Conservation (phyloP, 148 eudicot genomes). For the Fagopyrum tataricum region DNA sequence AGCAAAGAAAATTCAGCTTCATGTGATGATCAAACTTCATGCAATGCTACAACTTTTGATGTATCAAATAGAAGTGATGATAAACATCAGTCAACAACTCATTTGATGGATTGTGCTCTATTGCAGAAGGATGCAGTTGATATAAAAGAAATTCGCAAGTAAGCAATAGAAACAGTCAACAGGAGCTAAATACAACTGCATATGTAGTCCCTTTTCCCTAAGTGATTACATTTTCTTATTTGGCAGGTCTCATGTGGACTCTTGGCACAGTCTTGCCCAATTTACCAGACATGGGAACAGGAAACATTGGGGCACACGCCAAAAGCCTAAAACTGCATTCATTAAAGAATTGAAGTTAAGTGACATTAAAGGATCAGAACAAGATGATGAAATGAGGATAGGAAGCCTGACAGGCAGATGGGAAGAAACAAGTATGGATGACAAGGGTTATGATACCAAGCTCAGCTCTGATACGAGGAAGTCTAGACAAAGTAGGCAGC, state of each 20-base stretch:
- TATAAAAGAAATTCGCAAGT: slow-evolving; percentile 54
- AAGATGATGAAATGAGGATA: slow-evolving; percentile 44
- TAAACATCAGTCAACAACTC: slow-evolving; percentile 34
- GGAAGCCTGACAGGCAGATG: slow-evolving; percentile 50
- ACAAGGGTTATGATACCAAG: slow-evolving; percentile 23
- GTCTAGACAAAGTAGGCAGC: slow-evolving; percentile 38
- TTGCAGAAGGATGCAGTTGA: slow-evolving; percentile 31
- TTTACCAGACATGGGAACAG: slow-evolving; percentile 39
- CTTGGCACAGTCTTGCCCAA: slow-evolving; percentile 56
- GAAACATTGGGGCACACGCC: slow-evolving; percentile 69
- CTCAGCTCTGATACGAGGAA: slow-evolving; percentile 22
- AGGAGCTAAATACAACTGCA: neutral
- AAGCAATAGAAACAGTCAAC: slow-evolving; percentile 10
- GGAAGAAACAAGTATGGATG: slow-evolving; percentile 30
- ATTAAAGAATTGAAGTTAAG: slow-evolving; percentile 70
- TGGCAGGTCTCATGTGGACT: slow-evolving; percentile 55
- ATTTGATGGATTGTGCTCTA: slow-evolving; percentile 63
- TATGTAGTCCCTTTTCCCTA: neutral
- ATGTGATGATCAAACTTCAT: slow-evolving; percentile 23
- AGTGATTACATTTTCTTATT: neutral
- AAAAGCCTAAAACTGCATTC: slow-evolving; percentile 52
- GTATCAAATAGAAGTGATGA: slow-evolving; percentile 19
- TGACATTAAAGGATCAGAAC: slow-evolving; percentile 28
- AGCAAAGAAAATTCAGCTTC: slow-evolving; percentile 41
- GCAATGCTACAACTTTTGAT: slow-evolving; percentile 20